Evolutionary conservation across 345 rosid genomes (phyloP).

Genomic region (Eucalyptus dawsonii): DNA sequence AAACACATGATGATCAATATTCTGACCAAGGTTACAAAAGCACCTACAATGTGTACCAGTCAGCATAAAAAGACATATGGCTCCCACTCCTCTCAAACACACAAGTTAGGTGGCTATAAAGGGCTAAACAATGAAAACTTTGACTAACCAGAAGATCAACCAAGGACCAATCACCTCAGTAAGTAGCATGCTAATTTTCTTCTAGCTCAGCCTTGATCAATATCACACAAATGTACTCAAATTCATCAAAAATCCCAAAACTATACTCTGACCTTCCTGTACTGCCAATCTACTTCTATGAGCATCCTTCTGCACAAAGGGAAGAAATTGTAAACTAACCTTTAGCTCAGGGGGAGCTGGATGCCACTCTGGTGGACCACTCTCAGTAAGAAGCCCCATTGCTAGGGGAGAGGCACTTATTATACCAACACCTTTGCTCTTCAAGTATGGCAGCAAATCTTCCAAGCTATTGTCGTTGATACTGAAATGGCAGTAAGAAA

Average conservation of each 20-base stretch:
- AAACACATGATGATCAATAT: not conserved
- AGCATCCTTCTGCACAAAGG: not conserved
- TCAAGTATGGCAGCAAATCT: constrained; percentile 78
- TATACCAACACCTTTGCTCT: constrained; percentile 72
- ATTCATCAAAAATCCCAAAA: not conserved
- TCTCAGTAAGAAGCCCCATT: constrained; percentile 83
- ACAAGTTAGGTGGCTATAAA: not conserved
- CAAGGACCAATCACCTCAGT: not conserved
- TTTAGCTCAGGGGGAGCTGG: constrained; percentile 83
- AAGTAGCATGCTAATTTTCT: not conserved
- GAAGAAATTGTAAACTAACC: constrained; percentile 17
- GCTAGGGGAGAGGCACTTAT: constrained; percentile 87
- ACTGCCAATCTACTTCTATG: not conserved
- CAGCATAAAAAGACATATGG: not conserved
- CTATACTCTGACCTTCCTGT: not conserved
- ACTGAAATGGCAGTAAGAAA: constrained; percentile 80
- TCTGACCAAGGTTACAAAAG: not conserved
- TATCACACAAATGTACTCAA: not conserved
- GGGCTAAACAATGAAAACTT: not conserved
- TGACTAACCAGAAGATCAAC: not conserved
- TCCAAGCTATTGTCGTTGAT: constrained; percentile 59
- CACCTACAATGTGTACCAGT: not conserved
- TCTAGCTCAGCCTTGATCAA: not conserved
- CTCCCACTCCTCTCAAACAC: not conserved
- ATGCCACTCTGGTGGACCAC: constrained; percentile 96